A percentile compares a stretch with the other conserved stretches of the same genome.
Conservation (phyloP, 495 filamentous ascomycete genomes). For the Bombardia bombarda region DNA sequence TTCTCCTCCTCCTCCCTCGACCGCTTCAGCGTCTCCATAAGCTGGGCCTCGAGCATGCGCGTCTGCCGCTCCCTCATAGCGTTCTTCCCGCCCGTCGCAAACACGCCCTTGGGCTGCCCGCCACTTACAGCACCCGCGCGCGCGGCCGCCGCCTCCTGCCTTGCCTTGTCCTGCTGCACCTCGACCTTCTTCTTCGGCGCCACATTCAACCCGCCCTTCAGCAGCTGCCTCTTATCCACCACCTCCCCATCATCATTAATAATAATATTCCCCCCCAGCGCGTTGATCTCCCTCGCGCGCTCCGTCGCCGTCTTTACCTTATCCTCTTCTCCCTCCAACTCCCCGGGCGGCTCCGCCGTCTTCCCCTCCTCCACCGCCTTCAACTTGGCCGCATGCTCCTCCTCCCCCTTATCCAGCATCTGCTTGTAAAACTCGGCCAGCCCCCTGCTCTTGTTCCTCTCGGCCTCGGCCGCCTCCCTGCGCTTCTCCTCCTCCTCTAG, state of each 20-base stretch:
- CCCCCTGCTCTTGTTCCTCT: conserved; percentile 59
- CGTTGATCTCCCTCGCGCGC: conserved; percentile 64
- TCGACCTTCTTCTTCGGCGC: conserved; percentile 46
- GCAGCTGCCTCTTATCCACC: conserved; percentile 84
- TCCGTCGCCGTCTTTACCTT: conserved; percentile 47
- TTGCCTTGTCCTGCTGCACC: conserved; percentile 25
- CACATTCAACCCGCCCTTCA: conserved; percentile 83
- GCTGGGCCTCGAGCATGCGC: conserved; percentile 75
- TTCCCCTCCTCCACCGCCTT: conserved; percentile 56
- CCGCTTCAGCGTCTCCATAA: conserved; percentile 67
- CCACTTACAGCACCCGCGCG: conserved; percentile 23
- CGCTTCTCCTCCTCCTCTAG: conserved; percentile 74
- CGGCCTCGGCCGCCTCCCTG: conserved; percentile 60
- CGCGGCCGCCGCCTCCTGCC: conserved; percentile 22
- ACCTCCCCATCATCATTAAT: conserved; percentile 93
- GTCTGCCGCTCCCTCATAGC: conserved; percentile 75
- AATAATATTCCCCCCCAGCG: conserved; percentile 57
- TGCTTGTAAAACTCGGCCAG: conserved; percentile 84
- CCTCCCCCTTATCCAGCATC: conserved; percentile 69
- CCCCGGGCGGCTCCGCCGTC: background rate
- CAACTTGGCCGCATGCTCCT: conserved; percentile 64
- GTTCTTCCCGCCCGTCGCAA: conserved; percentile 42
- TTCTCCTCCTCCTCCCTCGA: conserved; percentile 67
- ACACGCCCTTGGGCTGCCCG: conserved; percentile 35
- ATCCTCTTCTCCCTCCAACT: conserved; percentile 39